Conservation (phyloP, 2,329 filamentous ascomycete genomes). For the Didymella arachidicola region DNA sequence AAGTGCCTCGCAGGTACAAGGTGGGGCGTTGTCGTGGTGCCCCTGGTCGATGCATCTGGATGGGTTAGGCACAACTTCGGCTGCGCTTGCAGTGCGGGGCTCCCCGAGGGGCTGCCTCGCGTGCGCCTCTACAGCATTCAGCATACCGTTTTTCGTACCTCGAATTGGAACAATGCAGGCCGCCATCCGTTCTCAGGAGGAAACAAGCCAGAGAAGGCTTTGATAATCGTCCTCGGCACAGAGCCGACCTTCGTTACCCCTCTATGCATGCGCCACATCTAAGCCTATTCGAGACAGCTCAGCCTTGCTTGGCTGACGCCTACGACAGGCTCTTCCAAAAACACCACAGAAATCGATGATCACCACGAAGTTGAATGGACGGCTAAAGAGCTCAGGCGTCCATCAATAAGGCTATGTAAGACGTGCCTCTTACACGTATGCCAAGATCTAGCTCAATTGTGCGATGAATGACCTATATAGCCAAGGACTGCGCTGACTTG, state of each 20-base stretch:
- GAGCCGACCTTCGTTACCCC: neutral
- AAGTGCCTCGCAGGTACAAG: constrained; percentile 26
- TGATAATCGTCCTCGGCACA: neutral
- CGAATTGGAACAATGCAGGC: neutral
- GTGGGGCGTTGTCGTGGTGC: constrained; percentile 26
- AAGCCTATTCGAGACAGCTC: constrained; percentile 14
- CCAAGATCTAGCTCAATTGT: constrained; percentile 11
- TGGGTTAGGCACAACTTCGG: constrained; percentile 30
- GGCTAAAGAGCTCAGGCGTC: constrained; percentile 23
- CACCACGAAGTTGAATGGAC: constrained; percentile 2
- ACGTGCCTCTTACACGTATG: constrained; percentile 17
- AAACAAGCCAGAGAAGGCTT: neutral
- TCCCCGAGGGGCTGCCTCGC: neutral
- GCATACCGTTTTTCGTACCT: neutral
- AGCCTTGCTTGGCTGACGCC: constrained; percentile 23
- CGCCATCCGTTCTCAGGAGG: neutral
- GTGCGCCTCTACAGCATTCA: neutral
- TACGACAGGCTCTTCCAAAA: constrained; percentile 31
- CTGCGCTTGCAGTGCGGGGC: constrained; percentile 20
- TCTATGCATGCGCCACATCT: constrained; percentile 14
- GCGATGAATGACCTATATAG: constrained; percentile 5
- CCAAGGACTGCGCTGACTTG: neutral
- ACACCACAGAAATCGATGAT: constrained; percentile 15
- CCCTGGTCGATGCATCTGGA: constrained; percentile 21
- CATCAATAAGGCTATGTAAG: constrained; percentile 20